Conservation (phyloP, 768 basidiomycete species). For the Leucosporidium scottii region DNA sequence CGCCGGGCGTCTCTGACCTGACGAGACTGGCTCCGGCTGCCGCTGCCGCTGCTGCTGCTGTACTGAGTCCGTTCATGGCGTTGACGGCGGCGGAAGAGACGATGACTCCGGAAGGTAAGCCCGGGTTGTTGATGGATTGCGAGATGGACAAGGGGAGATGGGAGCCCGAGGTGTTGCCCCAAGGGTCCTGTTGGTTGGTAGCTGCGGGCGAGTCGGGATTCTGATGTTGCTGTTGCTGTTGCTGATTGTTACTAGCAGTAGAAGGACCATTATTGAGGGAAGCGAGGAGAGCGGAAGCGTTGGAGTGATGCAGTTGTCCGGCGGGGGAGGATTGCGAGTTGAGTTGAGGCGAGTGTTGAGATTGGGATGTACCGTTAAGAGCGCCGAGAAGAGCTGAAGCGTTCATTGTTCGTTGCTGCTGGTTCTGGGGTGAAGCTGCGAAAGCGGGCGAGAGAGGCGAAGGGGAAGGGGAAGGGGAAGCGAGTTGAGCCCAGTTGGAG, state of each 20-base stretch:
- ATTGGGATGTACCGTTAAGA: not conserved
- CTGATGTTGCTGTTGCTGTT: not conserved
- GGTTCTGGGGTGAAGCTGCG: not conserved
- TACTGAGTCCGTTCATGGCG: constrained; percentile 22
- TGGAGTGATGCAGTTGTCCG: not conserved
- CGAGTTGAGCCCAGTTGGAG: not conserved
- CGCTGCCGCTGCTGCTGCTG: constrained; percentile 14
- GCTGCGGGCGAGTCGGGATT: not conserved
- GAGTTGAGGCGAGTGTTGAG: not conserved
- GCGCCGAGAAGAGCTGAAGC: not conserved
- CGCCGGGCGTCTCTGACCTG: constrained; percentile 30
- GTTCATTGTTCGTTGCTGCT: not conserved
- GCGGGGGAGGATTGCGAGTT: not conserved
- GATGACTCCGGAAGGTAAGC: constrained; percentile 33
- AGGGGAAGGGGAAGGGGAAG: too few species aligned
- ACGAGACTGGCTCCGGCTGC: constrained; percentile 10
- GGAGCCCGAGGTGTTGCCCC: not conserved
- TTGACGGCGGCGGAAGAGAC: constrained; percentile 31
- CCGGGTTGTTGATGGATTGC: constrained; percentile 41
- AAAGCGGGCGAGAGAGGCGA: too few species aligned
- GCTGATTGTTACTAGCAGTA: not conserved
- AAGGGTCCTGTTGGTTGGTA: constrained; percentile 3
- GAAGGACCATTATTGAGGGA: constrained; percentile 25
- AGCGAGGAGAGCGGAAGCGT: constrained; percentile 22
- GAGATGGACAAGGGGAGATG: constrained; percentile 22